Percentiles rank a stretch among this genome's conserved stretches.
These are phyloP conservation scores for Aspergillus haitiensis DNA, from an alignment of 495 filamentous ascomycete genomes.

Conservation along the genomic window DNA sequence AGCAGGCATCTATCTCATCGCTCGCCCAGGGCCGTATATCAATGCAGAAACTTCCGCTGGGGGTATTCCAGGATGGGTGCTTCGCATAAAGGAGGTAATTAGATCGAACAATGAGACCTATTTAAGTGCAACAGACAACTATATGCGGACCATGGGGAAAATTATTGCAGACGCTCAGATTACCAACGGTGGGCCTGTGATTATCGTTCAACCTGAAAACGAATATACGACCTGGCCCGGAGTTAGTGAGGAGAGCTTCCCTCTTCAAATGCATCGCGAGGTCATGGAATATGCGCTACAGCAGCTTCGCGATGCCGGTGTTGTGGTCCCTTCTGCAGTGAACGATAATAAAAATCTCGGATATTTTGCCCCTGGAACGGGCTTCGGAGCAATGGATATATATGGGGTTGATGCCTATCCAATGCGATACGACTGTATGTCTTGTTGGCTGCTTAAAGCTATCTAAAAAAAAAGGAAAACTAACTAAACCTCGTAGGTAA, in stretches of 20 bases:
- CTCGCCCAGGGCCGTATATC: slow-evolving; percentile 64
- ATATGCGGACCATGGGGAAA: slow-evolving; percentile 35
- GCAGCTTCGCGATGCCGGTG: slow-evolving; percentile 36
- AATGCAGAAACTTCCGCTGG: slow-evolving; percentile 62
- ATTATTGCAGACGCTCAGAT: slow-evolving; percentile 52
- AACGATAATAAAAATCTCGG: slow-evolving; percentile 48
- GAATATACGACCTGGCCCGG: slow-evolving; percentile 50
- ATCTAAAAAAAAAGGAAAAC: too few species aligned
- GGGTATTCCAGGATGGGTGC: slow-evolving; percentile 60
- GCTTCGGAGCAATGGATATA: slow-evolving; percentile 50
- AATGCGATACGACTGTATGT: slow-evolving; percentile 23
- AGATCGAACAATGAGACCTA: slow-evolving; percentile 50
- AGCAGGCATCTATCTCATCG: slow-evolving; percentile 69
- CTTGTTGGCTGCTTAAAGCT: slow-evolving; percentile 38
- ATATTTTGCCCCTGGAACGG: slow-evolving; percentile 5
- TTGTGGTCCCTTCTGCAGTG: slow-evolving; percentile 51
- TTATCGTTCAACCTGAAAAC: slow-evolving; percentile 56
- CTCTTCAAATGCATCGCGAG: slow-evolving; percentile 30
- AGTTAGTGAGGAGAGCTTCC: slow-evolving; percentile 15
- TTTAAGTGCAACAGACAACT: slow-evolving; percentile 25
- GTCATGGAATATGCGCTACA: slow-evolving; percentile 6
- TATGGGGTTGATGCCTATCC: slow-evolving; percentile 59
- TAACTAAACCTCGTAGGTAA: slow-evolving; percentile 44
- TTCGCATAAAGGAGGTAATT: slow-evolving; percentile 54
- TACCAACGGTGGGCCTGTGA: slow-evolving; percentile 54